These are phyloP conservation scores for Cucurbita ficifolia DNA, from an alignment of 306 rosid genomes.

Conservation along the genomic window DNA sequence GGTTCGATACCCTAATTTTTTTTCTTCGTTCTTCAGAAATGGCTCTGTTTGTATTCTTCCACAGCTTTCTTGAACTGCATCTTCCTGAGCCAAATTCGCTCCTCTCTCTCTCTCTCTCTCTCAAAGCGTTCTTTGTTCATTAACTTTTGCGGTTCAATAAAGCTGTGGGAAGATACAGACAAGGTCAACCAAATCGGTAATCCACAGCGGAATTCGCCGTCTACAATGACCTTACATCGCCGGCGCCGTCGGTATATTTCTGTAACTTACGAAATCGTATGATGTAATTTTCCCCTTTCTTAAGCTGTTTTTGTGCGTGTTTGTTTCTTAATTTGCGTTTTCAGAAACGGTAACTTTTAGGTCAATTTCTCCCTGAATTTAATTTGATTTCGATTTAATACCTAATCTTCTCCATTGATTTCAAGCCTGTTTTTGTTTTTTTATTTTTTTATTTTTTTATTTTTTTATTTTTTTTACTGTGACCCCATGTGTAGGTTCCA, in stretches of 20 bases:
- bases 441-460: neutral
- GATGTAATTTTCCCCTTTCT: neutral
- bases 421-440: neutral
- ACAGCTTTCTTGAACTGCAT: slow-evolving; percentile 99
- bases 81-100: neutral
- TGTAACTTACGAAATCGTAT: neutral
- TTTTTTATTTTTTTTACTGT: neutral
- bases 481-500: slow-evolving; percentile 11
- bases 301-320: neutral
- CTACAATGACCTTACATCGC: neutral
- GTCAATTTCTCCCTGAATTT: neutral
- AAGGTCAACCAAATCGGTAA: slow-evolving; percentile 22
- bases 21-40: neutral
- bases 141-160: slow-evolving; percentile 82
- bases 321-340: neutral
- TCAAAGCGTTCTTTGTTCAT: neutral
- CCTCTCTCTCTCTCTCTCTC: neutral
- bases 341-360: neutral
- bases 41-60: slow-evolving; percentile 94
- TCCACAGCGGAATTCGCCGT: no score
- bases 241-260: neutral
- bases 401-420: neutral
- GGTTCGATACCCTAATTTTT: neutral
- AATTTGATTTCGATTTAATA: neutral
- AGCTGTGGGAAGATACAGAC: slow-evolving; percentile 99